Percentiles rank a stretch among this genome's conserved stretches.
Conservation (phyloP, 2,329 filamentous ascomycete species). For the Epichloe sibirici region DNA sequence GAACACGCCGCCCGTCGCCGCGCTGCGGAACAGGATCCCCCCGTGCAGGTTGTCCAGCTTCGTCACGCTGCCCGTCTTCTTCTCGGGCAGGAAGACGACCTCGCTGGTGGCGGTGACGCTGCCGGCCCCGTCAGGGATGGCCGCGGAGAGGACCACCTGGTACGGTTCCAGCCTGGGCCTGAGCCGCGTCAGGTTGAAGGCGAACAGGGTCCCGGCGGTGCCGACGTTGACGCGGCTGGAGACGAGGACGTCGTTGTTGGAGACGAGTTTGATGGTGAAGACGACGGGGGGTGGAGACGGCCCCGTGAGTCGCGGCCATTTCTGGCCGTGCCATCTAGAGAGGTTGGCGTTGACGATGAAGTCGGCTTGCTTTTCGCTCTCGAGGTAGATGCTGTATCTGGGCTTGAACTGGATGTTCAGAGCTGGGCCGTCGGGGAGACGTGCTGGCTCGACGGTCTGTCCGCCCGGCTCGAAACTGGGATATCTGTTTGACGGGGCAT, state of each 20-base stretch:
- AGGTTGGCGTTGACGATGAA: conserved; percentile 31
- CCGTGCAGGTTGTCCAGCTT: conserved; percentile 34
- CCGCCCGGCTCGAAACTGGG: conserved; percentile 33
- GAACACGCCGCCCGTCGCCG: conserved; percentile 22
- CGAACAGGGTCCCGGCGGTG: conserved; percentile 22
- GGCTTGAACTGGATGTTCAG: conserved; percentile 32
- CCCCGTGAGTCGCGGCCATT: conserved; percentile 19
- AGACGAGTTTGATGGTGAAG: conserved; percentile 25
- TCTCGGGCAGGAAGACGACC: conserved; percentile 31
- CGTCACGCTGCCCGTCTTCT: conserved; percentile 28
- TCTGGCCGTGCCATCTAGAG: conserved; percentile 27
- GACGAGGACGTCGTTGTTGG: conserved; percentile 20
- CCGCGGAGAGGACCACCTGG: conserved; percentile 25
- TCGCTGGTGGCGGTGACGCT: conserved; percentile 25
- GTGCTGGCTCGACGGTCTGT: conserved; percentile 24
- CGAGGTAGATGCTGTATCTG: conserved; percentile 34
- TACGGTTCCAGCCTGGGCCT: conserved; percentile 25
- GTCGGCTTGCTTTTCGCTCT: conserved; percentile 26
- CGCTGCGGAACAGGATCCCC: conserved; percentile 28
- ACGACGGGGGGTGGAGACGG: conserved; percentile 13
- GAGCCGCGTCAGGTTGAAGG: conserved; percentile 25
- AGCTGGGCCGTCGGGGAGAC: conserved; percentile 19
- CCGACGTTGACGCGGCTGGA: conserved; percentile 22
- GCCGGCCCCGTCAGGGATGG: conserved; percentile 16
- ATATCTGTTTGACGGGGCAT: conserved; percentile 12